A percentile compares a stretch with the other conserved stretches of the same genome.
Conservation (phyloP, 2,329 filamentous ascomycete species). For the Talaromyces sp. region DNA sequence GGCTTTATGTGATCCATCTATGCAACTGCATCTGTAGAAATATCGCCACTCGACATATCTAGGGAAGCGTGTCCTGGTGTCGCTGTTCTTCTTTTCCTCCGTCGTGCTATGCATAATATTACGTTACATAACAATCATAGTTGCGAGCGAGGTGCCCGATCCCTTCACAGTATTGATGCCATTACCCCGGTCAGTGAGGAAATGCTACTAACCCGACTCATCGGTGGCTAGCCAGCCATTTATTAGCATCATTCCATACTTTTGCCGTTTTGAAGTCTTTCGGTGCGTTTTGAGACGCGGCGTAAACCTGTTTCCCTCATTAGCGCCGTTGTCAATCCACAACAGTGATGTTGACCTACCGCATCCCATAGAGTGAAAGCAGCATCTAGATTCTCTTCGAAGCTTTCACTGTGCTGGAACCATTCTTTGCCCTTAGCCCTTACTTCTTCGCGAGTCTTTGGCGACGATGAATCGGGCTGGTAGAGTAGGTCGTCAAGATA, state of each 20-base stretch:
- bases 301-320: constrained; percentile 47
- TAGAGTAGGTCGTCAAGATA: constrained; percentile 54
- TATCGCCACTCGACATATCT: background rate
- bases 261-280: constrained; percentile 51
- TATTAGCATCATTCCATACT: constrained; percentile 57
- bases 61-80: background rate
- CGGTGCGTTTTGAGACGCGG: constrained; percentile 54
- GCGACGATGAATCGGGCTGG: constrained; percentile 52
- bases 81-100: background rate
- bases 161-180: background rate
- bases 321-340: constrained; percentile 8
- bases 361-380: constrained; percentile 65
- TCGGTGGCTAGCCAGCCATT: constrained; percentile 51
- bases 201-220: constrained; percentile 22
- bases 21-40: constrained; percentile 5
- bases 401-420: constrained; percentile 59
- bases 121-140: constrained; percentile 11
- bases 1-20: constrained; percentile 5
- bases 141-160: background rate
- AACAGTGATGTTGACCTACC: constrained; percentile 41
- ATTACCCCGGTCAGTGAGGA: background rate
- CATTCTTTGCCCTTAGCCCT: constrained; percentile 55
- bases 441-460: constrained; percentile 48
- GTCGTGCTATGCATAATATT: constrained; percentile 12
- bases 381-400: constrained; percentile 55